phyloP scores from a whole-genome alignment of 2,329 filamentous ascomycete genomes.

The Aspergillus caelatus region DNA sequence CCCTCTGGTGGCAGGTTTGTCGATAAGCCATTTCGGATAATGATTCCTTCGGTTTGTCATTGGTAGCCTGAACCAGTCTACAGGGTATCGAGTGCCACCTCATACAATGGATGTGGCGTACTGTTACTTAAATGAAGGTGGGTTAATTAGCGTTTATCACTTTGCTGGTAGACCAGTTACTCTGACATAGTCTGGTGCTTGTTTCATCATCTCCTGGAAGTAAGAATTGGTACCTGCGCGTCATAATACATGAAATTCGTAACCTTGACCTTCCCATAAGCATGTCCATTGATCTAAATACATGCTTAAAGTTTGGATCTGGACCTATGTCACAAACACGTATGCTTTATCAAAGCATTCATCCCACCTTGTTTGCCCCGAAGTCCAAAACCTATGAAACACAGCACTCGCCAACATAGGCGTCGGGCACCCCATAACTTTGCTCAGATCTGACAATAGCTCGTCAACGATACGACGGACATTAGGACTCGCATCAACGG shows the following conservation, averaged over 20 bases:
- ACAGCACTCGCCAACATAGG: neutral
- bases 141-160: no score
- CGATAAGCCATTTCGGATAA: neutral
- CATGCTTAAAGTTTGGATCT: neutral
- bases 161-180: no score
- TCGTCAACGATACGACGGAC: neutral
- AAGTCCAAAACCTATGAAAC: slow-evolving; percentile 7
- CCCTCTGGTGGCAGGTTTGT: neutral
- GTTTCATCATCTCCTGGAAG: neutral
- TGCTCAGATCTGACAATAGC: neutral
- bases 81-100: neutral
- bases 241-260: neutral
- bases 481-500: neutral
- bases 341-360: slow-evolving; percentile 8
- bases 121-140: neutral
- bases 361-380: slow-evolving; percentile 6
- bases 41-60: neutral
- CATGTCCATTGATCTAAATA: neutral
- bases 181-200: neutral
- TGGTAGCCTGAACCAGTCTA: neutral
- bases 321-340: slow-evolving; percentile 10
- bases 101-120: neutral
- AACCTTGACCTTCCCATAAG: neutral
- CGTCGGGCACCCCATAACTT: neutral
- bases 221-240: neutral